phyloP scores from a whole-genome alignment of 805 yeast genomes.

The Naumovozyma baii region DNA sequence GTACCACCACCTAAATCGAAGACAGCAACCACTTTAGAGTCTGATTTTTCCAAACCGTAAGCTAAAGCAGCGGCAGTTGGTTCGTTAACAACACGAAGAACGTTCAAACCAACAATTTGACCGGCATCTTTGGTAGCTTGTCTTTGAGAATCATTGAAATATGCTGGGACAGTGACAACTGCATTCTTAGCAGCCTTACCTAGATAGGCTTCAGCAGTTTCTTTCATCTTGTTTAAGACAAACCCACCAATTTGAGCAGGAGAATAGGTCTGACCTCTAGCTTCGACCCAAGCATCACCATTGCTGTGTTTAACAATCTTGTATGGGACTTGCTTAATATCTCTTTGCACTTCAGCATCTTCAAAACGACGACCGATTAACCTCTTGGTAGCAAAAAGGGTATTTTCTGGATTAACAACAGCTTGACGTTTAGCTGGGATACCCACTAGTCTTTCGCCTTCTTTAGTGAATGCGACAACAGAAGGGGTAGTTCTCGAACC shows the following conservation, averaged over 20 bases:
- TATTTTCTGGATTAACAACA: constrained; percentile 87
- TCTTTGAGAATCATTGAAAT: constrained; percentile 74
- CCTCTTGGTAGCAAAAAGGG: constrained; percentile 90
- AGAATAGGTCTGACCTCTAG: constrained; percentile 78
- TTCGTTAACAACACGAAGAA: constrained; percentile 70
- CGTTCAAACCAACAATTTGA: constrained; percentile 88
- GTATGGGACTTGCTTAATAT: constrained; percentile 80
- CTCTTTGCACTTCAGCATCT: constrained; percentile 85
- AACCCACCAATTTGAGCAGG: constrained; percentile 96
- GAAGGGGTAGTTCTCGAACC: constrained; percentile 88
- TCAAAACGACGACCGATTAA: constrained; percentile 87
- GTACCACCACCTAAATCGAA: constrained; percentile 99
- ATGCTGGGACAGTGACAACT: constrained; percentile 83
- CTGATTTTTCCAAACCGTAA: constrained; percentile 79
- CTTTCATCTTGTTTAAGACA: constrained; percentile 92
- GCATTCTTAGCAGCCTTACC: constrained; percentile 85
- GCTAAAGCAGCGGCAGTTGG: constrained; percentile 92
- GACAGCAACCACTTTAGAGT: constrained; percentile 80
- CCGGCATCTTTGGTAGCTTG: constrained; percentile 94
- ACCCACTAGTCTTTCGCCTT: constrained; percentile 87
- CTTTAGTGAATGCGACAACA: constrained; percentile 87
- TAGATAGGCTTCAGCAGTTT: constrained; percentile 87
- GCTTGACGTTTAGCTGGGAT: constrained; percentile 95
- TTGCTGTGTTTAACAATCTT: constrained; percentile 80
- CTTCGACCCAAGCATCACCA: constrained; percentile 95